Conservation (phyloP, 208 protist species). For the Leishmania tarentolae region DNA sequence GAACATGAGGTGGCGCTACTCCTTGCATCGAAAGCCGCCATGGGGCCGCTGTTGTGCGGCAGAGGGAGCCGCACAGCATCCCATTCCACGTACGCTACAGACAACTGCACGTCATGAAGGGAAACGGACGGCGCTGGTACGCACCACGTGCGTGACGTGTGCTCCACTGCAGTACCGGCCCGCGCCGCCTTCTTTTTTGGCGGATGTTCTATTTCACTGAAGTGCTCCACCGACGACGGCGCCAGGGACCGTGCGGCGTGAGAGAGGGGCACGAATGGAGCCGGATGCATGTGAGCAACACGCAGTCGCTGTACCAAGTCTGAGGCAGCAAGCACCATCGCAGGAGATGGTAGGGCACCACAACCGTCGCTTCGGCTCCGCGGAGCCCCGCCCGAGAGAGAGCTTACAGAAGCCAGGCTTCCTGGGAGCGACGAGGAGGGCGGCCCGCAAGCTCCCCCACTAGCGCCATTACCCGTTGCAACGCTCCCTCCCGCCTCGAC, state of each 20-base stretch:
- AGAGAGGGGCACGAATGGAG: neutral
- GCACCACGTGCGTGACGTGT: neutral
- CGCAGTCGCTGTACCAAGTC: constrained; percentile 25
- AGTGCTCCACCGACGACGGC: neutral
- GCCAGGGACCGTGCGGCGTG: neutral
- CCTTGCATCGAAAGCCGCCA: neutral
- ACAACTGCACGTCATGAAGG: constrained; percentile 27
- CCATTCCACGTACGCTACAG: constrained; percentile 15
- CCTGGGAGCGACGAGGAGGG: neutral
- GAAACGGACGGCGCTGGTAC: constrained; percentile 12
- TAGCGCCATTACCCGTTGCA: neutral
- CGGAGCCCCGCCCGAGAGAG: neutral
- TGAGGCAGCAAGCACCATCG: constrained; percentile 21
- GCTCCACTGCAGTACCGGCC: neutral
- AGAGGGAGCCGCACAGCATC: neutral
- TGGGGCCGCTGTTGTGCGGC: neutral
- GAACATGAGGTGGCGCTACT: neutral
- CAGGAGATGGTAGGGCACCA: constrained; percentile 3
- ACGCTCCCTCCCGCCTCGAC: constrained; percentile 29
- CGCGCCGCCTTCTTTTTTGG: constrained; percentile 7
- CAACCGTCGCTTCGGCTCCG: neutral
- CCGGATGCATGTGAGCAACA: constrained; percentile 15
- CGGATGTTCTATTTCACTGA: neutral
- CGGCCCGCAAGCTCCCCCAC: neutral
- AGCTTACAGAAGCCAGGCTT: neutral